These are phyloP conservation scores for Ceratocystis lukuohia DNA, from an alignment of 2,329 filamentous ascomycete genomes.

Conservation along the genomic window DNA sequence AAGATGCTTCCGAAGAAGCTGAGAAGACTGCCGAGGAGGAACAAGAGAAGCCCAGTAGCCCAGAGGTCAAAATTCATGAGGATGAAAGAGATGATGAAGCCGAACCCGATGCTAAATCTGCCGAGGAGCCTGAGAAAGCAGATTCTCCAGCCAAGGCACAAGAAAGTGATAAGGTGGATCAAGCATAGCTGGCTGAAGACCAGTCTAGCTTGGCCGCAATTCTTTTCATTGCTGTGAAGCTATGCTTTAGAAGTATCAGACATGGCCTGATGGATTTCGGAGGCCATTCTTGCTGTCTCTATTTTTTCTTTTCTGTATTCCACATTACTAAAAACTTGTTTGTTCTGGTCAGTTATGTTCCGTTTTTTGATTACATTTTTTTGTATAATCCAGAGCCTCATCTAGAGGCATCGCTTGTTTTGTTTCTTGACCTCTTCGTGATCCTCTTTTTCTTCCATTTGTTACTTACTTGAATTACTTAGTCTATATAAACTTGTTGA, in stretches of 20 bases:
- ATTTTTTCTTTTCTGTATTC: neutral
- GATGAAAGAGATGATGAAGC: slow-evolving; percentile 18
- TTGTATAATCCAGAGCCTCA: neutral
- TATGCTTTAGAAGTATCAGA: neutral
- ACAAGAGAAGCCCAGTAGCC: slow-evolving; percentile 10
- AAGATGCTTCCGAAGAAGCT: slow-evolving; percentile 17
- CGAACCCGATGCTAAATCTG: slow-evolving; percentile 5
- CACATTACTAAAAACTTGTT: neutral
- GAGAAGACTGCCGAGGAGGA: slow-evolving; percentile 19
- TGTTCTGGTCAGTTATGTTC: neutral
- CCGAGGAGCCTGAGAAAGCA: neutral
- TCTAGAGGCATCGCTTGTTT: too few species aligned
- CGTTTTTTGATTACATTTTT: neutral
- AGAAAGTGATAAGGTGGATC: slow-evolving; percentile 14
- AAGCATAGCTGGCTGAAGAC: neutral
- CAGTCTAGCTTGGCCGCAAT: neutral
- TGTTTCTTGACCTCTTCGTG: too few species aligned
- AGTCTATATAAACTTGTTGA: too few species aligned
- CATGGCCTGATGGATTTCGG: neutral
- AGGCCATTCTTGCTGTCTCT: neutral
- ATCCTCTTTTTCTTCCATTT: too few species aligned
- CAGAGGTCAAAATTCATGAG: slow-evolving; percentile 7
- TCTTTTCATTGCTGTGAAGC: neutral
- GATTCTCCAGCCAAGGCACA: neutral
- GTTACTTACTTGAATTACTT: too few species aligned